Evolutionary conservation across 768 basidiomycete species (phyloP).

Genomic region (Mycena sanguinolenta): DNA sequence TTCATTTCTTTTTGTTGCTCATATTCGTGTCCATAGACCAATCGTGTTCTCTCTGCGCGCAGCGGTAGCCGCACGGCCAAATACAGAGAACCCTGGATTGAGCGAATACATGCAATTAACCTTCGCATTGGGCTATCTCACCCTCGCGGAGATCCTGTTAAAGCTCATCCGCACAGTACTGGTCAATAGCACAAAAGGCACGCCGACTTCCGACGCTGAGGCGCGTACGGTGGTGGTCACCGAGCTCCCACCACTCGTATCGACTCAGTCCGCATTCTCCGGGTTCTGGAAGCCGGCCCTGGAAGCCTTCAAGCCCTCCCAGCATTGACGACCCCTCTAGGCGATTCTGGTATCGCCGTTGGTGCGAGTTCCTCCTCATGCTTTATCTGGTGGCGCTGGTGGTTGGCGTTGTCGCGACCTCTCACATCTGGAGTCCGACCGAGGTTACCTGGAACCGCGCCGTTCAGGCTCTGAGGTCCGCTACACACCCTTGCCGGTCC

Average conservation of each 20-base stretch:
- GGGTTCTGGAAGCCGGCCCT: not conserved
- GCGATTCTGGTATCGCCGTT: constrained; percentile 48
- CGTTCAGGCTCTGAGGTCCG: constrained; percentile 40
- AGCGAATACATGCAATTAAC: constrained; percentile 46
- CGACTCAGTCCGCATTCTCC: not conserved
- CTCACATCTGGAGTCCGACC: constrained; percentile 32
- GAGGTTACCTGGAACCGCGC: constrained; percentile 33
- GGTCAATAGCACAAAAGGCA: constrained; percentile 44
- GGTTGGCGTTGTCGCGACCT: constrained; percentile 44
- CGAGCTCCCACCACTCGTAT: not conserved
- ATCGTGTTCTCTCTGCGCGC: constrained; percentile 43
- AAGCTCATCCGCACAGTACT: constrained; percentile 41
- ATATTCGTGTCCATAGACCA: constrained; percentile 26
- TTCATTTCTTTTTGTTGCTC: not conserved
- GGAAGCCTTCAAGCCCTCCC: not conserved
- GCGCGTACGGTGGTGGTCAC: not conserved
- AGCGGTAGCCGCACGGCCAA: constrained; percentile 27
- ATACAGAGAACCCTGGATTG: constrained; percentile 38
- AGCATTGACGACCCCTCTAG: constrained; percentile 42
- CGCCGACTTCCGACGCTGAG: not conserved
- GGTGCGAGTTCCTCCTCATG: constrained; percentile 38
- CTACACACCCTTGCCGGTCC: too few species aligned
- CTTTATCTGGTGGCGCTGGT: constrained; percentile 40
- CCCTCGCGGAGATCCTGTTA: constrained; percentile 37
- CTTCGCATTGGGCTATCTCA: constrained; percentile 43